phyloP scores from a whole-genome alignment of 371 early-diverging fungal genomes.

The Rhizopus stolonifer region DNA sequence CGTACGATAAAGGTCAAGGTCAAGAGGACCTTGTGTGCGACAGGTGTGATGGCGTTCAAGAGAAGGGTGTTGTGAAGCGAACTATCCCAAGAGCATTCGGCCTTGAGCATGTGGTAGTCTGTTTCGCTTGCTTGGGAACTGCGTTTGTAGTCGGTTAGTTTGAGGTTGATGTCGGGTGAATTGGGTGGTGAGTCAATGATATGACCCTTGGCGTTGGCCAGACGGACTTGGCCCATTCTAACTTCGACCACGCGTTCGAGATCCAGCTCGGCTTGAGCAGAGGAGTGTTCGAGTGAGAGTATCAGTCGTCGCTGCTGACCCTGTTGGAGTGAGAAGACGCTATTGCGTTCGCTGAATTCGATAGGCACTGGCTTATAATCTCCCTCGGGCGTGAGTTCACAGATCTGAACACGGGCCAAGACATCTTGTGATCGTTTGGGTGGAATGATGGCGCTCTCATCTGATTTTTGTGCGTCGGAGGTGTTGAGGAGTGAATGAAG shows the following conservation, averaged over 20 bases:
- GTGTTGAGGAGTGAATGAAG: constrained; percentile 25
- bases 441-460: background rate
- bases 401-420: constrained; percentile 53
- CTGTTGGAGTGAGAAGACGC: constrained; percentile 68
- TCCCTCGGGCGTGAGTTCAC: constrained; percentile 60
- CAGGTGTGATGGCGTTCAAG: constrained; percentile 69
- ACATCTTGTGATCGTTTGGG: constrained; percentile 36
- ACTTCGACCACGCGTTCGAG: constrained; percentile 50
- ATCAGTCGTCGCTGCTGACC: constrained; percentile 77
- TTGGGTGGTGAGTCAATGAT: constrained; percentile 47
- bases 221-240: constrained; percentile 61
- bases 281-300: constrained; percentile 56
- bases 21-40: constrained; percentile 53
- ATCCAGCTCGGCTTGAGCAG: constrained; percentile 55
- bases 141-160: constrained; percentile 27
- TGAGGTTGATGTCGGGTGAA: constrained; percentile 39
- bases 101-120: constrained; percentile 43
- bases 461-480: background rate
- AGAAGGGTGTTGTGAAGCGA: constrained; percentile 72
- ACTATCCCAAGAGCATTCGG: constrained; percentile 79
- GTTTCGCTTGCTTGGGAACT: constrained; percentile 24
- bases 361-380: constrained; percentile 61
- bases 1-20: constrained; percentile 51
- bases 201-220: constrained; percentile 65
- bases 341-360: constrained; percentile 3